These are phyloP conservation scores for Diophrys appendiculata DNA, from an alignment of 73 alveolate genomes.

Conservation along the genomic window DNA sequence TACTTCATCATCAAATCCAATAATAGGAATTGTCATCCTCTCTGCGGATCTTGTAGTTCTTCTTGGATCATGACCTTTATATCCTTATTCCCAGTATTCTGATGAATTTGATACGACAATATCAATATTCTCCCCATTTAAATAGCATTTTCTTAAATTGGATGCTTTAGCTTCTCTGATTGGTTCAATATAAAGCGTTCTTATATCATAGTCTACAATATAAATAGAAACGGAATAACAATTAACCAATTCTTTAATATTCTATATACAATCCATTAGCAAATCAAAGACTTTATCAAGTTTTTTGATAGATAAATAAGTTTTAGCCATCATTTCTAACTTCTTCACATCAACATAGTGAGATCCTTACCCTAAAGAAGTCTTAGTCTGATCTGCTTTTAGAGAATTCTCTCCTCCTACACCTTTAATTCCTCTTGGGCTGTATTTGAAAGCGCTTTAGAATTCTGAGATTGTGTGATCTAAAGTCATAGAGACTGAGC, in stretches of 20 bases:
- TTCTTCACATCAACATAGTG: neutral
- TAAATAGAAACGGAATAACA: neutral
- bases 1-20: too few relatives aligned
- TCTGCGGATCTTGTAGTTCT: too few relatives aligned
- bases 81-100: neutral
- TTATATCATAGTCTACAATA: neutral
- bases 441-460: neutral
- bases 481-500: neutral
- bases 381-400: neutral
- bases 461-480: neutral
- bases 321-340: too few relatives aligned
- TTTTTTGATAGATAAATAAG: neutral
- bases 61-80: too few relatives aligned
- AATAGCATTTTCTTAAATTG: neutral
- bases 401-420: neutral
- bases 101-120: neutral
- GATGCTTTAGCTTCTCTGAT: too few relatives aligned
- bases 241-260: too few relatives aligned
- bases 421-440: neutral
- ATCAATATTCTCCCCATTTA: neutral
- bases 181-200: neutral
- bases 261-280: neutral
- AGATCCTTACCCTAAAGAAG: neutral
- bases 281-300: neutral
- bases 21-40: neutral